Conservation (phyloP, 495 filamentous ascomycete genomes). For the Xylaria longipes region DNA sequence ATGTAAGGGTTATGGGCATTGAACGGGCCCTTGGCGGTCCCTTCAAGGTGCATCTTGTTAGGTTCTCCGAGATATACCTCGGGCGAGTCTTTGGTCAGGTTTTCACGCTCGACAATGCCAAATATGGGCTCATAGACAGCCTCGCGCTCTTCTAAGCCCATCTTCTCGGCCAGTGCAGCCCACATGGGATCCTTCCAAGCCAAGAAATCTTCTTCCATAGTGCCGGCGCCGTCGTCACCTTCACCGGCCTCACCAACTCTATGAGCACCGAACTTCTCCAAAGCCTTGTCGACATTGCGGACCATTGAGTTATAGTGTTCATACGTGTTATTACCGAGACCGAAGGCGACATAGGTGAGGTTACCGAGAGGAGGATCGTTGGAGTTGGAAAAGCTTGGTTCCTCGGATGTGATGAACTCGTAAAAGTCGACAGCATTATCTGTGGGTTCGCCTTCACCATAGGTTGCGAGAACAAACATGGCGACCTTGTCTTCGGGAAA, state of each 20-base stretch:
- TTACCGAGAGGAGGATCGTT: slow-evolving; percentile 79
- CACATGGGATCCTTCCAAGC: slow-evolving; percentile 99
- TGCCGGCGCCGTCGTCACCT: slow-evolving; percentile 96
- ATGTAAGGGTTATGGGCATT: slow-evolving; percentile 97
- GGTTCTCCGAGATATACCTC: slow-evolving; percentile 95
- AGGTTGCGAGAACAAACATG: slow-evolving; percentile 95
- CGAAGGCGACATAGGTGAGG: slow-evolving; percentile 93
- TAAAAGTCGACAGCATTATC: slow-evolving; percentile 99
- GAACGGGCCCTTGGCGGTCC: slow-evolving; percentile 83
- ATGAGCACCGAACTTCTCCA: slow-evolving; percentile 80
- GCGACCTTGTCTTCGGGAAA: slow-evolving; percentile 90
- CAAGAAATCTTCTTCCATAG: slow-evolving; percentile 99
- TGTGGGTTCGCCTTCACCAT: slow-evolving; percentile 97
- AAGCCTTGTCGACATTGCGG: slow-evolving; percentile 79
- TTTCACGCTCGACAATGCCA: slow-evolving; percentile 76
- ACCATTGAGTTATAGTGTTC: slow-evolving; percentile 99
- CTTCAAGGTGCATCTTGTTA: slow-evolving; percentile 93
- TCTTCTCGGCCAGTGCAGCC: slow-evolving; percentile 76
- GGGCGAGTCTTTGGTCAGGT: slow-evolving; percentile 75
- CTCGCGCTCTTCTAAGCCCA: slow-evolving; percentile 93
- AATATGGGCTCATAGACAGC: slow-evolving; percentile 96
- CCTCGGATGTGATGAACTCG: slow-evolving; percentile 88
- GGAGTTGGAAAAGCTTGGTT: slow-evolving; percentile 79
- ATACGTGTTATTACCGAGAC: slow-evolving; percentile 98
- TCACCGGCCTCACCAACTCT: slow-evolving; percentile 90